A percentile compares a stretch with the other conserved stretches of the same genome.
These are phyloP conservation scores for Allium cepa DNA, from an alignment of 106 monocot species.

Conservation along the genomic window DNA sequence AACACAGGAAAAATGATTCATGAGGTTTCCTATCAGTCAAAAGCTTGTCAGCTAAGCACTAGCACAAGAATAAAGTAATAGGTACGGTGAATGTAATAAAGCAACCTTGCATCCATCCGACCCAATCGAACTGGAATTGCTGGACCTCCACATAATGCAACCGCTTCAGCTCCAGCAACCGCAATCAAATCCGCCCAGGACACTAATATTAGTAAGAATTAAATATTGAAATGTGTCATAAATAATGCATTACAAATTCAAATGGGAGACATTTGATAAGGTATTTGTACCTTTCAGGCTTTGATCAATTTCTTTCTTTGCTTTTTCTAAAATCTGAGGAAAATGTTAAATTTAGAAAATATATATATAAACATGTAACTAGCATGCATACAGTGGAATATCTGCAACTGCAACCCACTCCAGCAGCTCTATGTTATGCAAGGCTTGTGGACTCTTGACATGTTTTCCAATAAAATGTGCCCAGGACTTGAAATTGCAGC, in stretches of 20 bases:
- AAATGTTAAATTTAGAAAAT: background rate
- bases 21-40: no score
- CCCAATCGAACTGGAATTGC: constrained; percentile 66
- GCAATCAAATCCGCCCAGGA: constrained; percentile 97
- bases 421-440: no score
- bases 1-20: no score
- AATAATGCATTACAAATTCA: no score
- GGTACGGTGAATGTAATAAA: no score
- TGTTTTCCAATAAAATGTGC: no score
- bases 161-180: constrained; percentile 83
- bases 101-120: constrained; percentile 51
- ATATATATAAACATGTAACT: background rate
- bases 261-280: no score
- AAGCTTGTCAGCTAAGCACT: no score
- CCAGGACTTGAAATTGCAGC: no score
- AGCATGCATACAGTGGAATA: background rate
- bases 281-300: constrained; percentile 39
- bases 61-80: no score
- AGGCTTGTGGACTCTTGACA: no score
- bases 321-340: constrained; percentile 60
- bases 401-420: no score
- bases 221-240: background rate
- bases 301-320: constrained; percentile 57
- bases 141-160: constrained; percentile 81
- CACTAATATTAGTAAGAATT: constrained; percentile 33